Conservation (phyloP, 176 grass and related monocot species). For the Musa schizocarpa region DNA sequence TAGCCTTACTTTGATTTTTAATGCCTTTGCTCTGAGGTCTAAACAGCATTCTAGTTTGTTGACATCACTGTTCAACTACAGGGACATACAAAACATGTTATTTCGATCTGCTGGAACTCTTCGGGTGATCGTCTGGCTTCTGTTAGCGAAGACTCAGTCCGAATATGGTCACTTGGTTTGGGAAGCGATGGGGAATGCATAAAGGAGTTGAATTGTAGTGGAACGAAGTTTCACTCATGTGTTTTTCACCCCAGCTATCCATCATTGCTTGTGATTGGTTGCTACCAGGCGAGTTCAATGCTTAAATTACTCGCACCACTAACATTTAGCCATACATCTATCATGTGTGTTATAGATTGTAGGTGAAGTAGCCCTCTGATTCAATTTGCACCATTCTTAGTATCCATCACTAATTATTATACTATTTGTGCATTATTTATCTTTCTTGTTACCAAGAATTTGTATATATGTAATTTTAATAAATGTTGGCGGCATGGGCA, state of each 20-base stretch:
- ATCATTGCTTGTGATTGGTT: conserved; percentile 16
- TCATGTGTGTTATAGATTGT: too few species aligned
- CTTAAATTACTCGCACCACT: not conserved
- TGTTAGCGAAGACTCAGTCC: conserved; percentile 24
- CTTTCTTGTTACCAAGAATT: too few species aligned
- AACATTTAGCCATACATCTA: not conserved
- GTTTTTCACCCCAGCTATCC: conserved; percentile 24
- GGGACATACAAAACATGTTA: conserved; percentile 23
- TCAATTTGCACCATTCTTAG: too few species aligned
- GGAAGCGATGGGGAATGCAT: conserved; percentile 15
- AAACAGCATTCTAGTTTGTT: not conserved
- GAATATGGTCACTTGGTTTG: conserved; percentile 23
- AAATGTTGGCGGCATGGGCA: too few species aligned
- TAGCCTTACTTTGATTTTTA: not conserved
- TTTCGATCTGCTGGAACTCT: conserved; percentile 24
- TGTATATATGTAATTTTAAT: too few species aligned
- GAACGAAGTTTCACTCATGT: conserved; percentile 25
- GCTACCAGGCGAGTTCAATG: conserved; percentile 15
- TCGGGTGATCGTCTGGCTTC: conserved; percentile 14
- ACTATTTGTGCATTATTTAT: too few species aligned
- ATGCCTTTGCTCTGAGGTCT: not conserved
- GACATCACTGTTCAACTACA: conserved; percentile 3
- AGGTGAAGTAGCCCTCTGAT: too few species aligned
- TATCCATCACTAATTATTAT: too few species aligned
- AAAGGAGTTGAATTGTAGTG: conserved; percentile 20